A percentile compares a stretch with the other conserved stretches of the same genome.
These are phyloP conservation scores for Podaxis mareebaensis DNA, from an alignment of 768 basidiomycete genomes.

Conservation along the genomic window DNA sequence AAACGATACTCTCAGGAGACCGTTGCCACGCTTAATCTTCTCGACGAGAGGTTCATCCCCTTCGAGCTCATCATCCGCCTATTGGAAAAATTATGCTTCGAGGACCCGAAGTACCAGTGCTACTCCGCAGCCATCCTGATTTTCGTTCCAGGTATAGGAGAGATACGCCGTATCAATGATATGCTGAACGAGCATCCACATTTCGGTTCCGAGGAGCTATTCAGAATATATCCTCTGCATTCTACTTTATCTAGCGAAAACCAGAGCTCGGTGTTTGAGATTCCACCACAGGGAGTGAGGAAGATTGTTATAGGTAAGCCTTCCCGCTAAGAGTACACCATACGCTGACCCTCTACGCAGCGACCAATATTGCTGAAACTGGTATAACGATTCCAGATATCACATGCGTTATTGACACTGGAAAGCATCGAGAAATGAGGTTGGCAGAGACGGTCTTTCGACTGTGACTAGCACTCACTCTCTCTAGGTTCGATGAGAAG, in stretches of 20 bases:
- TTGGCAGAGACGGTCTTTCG: conserved; percentile 23
- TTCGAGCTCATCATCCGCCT: conserved; percentile 87
- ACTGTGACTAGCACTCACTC: background rate
- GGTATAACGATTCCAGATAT: conserved; percentile 99
- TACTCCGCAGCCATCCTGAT: conserved; percentile 85
- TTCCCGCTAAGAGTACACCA: background rate
- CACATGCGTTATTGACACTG: conserved; percentile 93
- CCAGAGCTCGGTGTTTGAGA: conserved; percentile 88
- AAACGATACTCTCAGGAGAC: conserved; percentile 82
- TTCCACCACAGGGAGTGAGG: conserved; percentile 74
- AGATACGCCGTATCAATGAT: conserved; percentile 89
- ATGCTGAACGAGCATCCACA: conserved; percentile 69
- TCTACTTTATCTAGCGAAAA: conserved; percentile 91
- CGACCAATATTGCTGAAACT: conserved; percentile 94
- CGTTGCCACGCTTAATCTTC: conserved; percentile 73
- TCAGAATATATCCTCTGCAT: conserved; percentile 84
- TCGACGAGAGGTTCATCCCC: conserved; percentile 87
- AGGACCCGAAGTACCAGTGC: conserved; percentile 44
- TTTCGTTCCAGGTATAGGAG: conserved; percentile 94
- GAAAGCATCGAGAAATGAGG: conserved; percentile 95
- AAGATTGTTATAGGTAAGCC: conserved; percentile 91
- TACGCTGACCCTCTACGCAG: conserved; percentile 35
- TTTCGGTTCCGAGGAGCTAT: conserved; percentile 63
- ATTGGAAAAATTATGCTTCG: conserved; percentile 82
- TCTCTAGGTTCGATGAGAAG: conserved; percentile 88